Percentiles rank a stretch among this genome's conserved stretches.
Conservation (phyloP, 2,329 filamentous ascomycete species). For the Cercospora nicotianae region DNA sequence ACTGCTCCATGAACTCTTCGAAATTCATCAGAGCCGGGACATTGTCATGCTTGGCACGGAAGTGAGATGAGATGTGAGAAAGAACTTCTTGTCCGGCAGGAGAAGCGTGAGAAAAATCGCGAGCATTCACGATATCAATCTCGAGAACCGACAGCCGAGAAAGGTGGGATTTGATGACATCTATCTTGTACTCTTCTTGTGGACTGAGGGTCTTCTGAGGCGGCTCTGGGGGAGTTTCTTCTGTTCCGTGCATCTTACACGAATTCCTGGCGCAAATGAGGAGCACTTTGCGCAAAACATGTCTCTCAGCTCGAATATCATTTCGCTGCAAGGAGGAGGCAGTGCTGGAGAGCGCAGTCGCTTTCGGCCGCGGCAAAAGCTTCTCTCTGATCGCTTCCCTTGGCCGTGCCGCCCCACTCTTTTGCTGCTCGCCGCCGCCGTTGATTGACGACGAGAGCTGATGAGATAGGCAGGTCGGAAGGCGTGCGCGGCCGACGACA, state of each 20-base stretch:
- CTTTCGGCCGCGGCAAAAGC: not conserved
- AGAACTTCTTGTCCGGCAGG: constrained; percentile 8
- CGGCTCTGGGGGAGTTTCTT: not conserved
- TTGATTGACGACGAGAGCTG: constrained; percentile 1
- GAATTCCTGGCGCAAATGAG: not conserved
- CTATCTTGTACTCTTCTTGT: not conserved
- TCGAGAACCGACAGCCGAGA: not conserved
- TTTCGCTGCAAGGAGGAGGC: not conserved
- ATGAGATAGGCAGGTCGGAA: constrained; percentile 15
- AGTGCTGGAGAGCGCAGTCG: not conserved
- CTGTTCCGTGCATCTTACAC: not conserved
- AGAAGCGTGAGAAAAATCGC: not conserved
- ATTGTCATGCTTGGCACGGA: constrained; percentile 10
- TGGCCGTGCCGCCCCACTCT: constrained; percentile 7
- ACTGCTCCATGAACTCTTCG: constrained; percentile 2
- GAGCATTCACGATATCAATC: not conserved
- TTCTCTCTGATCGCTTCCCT: not conserved
- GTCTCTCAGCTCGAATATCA: not conserved
- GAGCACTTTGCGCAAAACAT: not conserved
- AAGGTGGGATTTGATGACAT: not conserved
- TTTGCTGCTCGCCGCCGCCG: constrained; percentile 4
- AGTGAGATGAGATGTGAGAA: constrained; percentile 8
- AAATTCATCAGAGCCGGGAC: constrained; percentile 2
- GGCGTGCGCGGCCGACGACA: not conserved
- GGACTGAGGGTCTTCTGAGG: not conserved